These are phyloP conservation scores for Solanum appendiculatum DNA, from an alignment of 257 asterid species.

Conservation along the genomic window DNA sequence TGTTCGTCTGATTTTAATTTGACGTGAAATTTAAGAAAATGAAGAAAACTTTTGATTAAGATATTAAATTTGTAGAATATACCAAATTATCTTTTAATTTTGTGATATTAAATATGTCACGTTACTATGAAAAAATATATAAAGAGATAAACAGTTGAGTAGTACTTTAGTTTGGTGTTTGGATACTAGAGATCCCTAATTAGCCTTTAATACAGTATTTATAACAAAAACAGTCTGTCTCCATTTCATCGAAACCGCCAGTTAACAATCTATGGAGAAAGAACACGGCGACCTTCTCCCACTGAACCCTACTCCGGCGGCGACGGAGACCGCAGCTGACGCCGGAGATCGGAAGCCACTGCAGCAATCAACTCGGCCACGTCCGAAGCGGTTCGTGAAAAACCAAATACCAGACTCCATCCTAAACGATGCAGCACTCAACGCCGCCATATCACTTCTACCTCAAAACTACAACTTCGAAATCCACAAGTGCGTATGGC, in stretches of 20 bases:
- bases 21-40: too few species aligned
- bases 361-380: slow-evolving; percentile 6
- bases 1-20: too few species aligned
- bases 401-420: slow-evolving; percentile 85
- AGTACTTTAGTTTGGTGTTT: too few species aligned
- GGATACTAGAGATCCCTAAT: neutral
- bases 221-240: neutral
- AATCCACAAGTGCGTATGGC: slow-evolving; percentile 88
- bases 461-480: slow-evolving; percentile 90
- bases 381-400: slow-evolving; percentile 76
- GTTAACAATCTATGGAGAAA: neutral
- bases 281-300: neutral
- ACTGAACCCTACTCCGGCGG: neutral
- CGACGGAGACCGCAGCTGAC: neutral
- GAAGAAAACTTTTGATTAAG: too few species aligned
- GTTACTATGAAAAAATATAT: too few species aligned
- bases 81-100: too few species aligned
- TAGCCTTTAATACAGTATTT: neutral
- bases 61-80: too few species aligned
- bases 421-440: slow-evolving; percentile 64
- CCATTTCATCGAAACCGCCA: neutral
- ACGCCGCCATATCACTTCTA: slow-evolving; percentile 76
- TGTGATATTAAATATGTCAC: too few species aligned
- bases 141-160: too few species aligned
- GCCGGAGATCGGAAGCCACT: neutral